A percentile compares a stretch with the other conserved stretches of the same genome.
Conservation (phyloP, 2,329 filamentous ascomycete genomes). For the Apiospora sp. region DNA sequence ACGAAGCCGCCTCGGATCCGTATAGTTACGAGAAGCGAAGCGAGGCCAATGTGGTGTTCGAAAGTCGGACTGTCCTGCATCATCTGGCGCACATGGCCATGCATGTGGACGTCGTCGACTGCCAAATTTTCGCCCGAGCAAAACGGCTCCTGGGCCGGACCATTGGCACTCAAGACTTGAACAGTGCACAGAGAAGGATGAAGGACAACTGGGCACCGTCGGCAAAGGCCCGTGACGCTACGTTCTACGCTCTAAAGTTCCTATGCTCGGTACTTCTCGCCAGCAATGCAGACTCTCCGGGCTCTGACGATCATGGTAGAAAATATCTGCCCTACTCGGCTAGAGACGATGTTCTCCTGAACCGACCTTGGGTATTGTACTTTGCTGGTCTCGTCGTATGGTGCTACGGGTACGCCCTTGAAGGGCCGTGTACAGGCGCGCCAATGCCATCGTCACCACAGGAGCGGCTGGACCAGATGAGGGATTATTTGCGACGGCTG, state of each 20-base stretch:
- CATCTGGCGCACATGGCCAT: conserved; percentile 97
- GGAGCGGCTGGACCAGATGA: conserved; percentile 80
- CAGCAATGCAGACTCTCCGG: conserved; percentile 52
- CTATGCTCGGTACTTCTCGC: conserved; percentile 83
- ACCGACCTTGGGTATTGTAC: conserved; percentile 94
- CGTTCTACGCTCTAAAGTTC: conserved; percentile 91
- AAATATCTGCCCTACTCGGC: conserved; percentile 72
- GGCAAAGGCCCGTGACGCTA: conserved; percentile 87
- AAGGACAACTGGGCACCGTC: conserved; percentile 89
- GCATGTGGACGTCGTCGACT: conserved; percentile 97
- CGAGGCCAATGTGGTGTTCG: conserved; percentile 73
- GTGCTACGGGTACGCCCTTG: conserved; percentile 91
- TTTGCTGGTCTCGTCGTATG: conserved; percentile 92
- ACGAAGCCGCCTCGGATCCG: conserved; percentile 59
- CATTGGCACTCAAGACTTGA: conserved; percentile 84
- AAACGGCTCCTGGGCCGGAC: conserved; percentile 84
- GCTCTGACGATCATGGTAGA: conserved; percentile 47
- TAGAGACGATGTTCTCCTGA: conserved; percentile 86
- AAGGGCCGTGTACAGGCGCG: conserved; percentile 72
- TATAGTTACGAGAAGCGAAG: conserved; percentile 70
- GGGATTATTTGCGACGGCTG: conserved; percentile 75
- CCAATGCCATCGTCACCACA: conserved; percentile 64
- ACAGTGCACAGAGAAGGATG: conserved; percentile 81
- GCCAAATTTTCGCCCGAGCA: conserved; percentile 92
- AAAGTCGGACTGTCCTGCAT: conserved; percentile 88